Conservation (phyloP, 495 filamentous ascomycete genomes). For the Pyrenopolyporus hunteri region DNA sequence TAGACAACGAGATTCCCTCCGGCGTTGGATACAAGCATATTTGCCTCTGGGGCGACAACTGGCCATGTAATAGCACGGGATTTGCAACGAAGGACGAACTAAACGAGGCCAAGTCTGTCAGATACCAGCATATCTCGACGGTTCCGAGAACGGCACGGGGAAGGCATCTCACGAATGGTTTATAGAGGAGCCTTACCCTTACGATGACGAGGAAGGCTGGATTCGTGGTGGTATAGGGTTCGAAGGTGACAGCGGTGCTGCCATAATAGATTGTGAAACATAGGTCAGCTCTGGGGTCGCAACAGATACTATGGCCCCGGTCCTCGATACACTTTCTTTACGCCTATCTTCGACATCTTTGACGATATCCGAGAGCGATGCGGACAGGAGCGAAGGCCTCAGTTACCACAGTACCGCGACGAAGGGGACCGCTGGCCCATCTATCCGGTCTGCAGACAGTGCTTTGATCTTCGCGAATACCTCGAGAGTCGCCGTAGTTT, state of each 20-base stretch:
- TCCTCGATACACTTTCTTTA: constrained; percentile 41
- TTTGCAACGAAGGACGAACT: constrained; percentile 40
- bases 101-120: constrained; percentile 40
- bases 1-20: constrained; percentile 10
- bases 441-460: constrained; percentile 38
- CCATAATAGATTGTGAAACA: constrained; percentile 41
- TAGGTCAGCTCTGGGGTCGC: constrained; percentile 46
- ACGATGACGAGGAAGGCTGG: constrained; percentile 44
- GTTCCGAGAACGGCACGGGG: constrained; percentile 36
- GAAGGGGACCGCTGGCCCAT: constrained; percentile 39
- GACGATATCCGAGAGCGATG: constrained; percentile 42
- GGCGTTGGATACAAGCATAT: constrained; percentile 11
- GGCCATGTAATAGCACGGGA: constrained; percentile 25
- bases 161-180: constrained; percentile 45
- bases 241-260: constrained; percentile 45
- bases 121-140: constrained; percentile 40
- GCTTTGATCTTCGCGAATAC: constrained; percentile 39
- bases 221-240: constrained; percentile 46
- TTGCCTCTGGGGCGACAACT: constrained; percentile 38
- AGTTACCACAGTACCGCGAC: constrained; percentile 39
- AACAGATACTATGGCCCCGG: constrained; percentile 43
- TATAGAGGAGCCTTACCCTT: constrained; percentile 39
- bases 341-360: constrained; percentile 44
- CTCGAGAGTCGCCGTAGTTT: constrained; percentile 41
- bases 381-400: constrained; percentile 33